Evolutionary conservation across 495 filamentous ascomycete species (phyloP), one percentile per base, ranked within the genome.

Genomic region (Rusavskia elegans): DNA sequence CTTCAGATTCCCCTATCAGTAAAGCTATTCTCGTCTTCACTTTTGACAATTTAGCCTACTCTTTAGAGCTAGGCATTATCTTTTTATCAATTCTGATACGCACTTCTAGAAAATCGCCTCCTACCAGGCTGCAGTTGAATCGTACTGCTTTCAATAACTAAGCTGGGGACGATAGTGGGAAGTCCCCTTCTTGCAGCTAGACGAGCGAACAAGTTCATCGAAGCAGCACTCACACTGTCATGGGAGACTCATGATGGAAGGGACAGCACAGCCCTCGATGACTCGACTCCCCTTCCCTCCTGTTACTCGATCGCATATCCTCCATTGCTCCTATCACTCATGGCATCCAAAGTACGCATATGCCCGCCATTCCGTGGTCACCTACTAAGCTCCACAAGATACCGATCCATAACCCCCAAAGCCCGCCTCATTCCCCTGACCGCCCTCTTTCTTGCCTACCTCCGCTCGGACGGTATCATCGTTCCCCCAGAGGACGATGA

Each of bases 381-480:
- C 8, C 44, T 29, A 25, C 44, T 29, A 8, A 35, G 2, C 44
- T 16, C 8, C 44, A 25, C 0, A 46, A 80, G 78, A 67, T 96
- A 95, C 64, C 88, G 89, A 45, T 65, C 78, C 8, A 71, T 85
- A 25, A 84, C 85, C 13, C 89, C 90, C 27, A 90, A 89, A 68
- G 85, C 89, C 3, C 80, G 84, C 17, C 74, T 87, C 37, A 84
- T 97, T 35, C 84, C 87, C 0, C 75, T 97, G 1, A 74, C 80
- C 1, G 63, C 68, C 4, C 66, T 80, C 8, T 96, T 99, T 64
- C 66, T 97, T 46, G 71, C 76, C 35, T 98, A 96, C 66, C 80
- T 98, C 42, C 88, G 83, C 56, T 84, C 87, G 59, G 92, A 98
- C 61, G 90, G 92, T 49, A 96, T 98, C 59, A 67, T 94, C 48